Evolutionary conservation across 2,329 filamentous ascomycete genomes (phyloP), one percentile per base, ranked within the genome.

Genomic region (Neoarthrinium moseri): DNA sequence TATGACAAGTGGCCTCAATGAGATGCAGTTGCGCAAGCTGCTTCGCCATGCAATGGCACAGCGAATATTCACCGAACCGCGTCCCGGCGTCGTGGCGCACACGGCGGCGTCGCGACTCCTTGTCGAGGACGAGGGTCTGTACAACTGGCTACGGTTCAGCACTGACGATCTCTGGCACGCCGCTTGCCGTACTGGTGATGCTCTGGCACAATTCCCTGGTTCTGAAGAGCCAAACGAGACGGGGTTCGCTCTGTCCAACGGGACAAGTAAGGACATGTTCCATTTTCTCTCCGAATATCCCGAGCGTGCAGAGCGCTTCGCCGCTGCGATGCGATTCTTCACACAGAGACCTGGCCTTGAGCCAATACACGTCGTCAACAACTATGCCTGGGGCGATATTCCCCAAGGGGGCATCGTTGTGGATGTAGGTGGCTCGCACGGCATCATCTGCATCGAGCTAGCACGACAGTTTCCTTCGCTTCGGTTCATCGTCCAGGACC

Each of bases 381-480:
- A 72, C 34, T 83, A 77, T 53, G 74, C 81, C 53, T 75, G 83
- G 54, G 60, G 67, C 1, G 67, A 66, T 1, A 59, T 82, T 2
- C 61, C 61, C 1, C 56, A 48, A 2, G 60, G 62, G 5, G 80
- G 73, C 3, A 78, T 69, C 0, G 62, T 84, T 33, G 77, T 84
- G 4, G 80, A 85, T 43, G 54, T 82, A 12, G 81, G 81, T 7
- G 81, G 81, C 3, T 78, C 75, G 17, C 75, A 78, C 43, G 81
- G 81, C 0, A 78, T 80, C 40, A 73, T 77, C n/a, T 74, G 69
- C 39, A 68, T 78, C 15, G 76, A 73, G 4, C 63, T 84, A 35
- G 81, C 77, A 3, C 66, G 67, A 50, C 63, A 61, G 46, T 80
- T 74, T 62, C 67, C 68, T 38, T 34, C 4, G 4, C 17, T 34